Evolutionary conservation across 331 rosid species (phyloP).

Genomic region (Arachis monticola): DNA sequence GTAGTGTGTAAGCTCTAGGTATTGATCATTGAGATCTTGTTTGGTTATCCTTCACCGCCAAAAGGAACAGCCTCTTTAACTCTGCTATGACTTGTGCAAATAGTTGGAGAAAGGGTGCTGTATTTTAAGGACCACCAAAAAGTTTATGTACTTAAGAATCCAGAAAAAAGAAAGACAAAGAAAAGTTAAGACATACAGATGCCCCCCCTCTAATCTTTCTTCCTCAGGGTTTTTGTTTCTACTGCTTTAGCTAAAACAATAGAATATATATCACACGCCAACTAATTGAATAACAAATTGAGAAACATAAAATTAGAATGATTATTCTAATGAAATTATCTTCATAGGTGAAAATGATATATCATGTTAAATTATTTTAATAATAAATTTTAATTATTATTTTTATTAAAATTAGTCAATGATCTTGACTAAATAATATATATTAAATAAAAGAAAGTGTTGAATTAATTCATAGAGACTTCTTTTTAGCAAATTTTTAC

Average conservation of each 20-base stretch:
- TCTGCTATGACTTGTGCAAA: conserved; percentile 12
- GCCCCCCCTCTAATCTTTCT: conserved; percentile 18
- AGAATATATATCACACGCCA: neutral
- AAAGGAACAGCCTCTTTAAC: conserved; percentile 9
- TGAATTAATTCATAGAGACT: too few species aligned
- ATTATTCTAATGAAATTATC: too few species aligned
- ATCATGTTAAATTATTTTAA: too few species aligned
- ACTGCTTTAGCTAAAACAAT: neutral
- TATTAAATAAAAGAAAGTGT: too few species aligned
- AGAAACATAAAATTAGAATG: neutral
- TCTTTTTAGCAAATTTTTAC: too few species aligned
- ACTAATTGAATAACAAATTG: neutral
- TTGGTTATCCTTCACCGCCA: conserved; percentile 20
- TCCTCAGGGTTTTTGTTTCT: neutral
- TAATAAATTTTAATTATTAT: too few species aligned
- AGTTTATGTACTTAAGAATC: conserved; percentile 4
- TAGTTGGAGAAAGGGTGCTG: conserved; percentile 25
- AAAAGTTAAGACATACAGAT: conserved; percentile 8
- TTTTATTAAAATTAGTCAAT: too few species aligned
- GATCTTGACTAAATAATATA: too few species aligned
- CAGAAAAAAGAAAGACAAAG: neutral
- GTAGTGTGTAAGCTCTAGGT: conserved; percentile 16
- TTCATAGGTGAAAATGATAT: too few species aligned
- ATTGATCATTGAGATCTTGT: neutral
- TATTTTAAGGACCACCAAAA: conserved; percentile 39